phyloP scores from a whole-genome alignment of 1,284 basidiomycete species.

The Ceratobasidium sp. region DNA sequence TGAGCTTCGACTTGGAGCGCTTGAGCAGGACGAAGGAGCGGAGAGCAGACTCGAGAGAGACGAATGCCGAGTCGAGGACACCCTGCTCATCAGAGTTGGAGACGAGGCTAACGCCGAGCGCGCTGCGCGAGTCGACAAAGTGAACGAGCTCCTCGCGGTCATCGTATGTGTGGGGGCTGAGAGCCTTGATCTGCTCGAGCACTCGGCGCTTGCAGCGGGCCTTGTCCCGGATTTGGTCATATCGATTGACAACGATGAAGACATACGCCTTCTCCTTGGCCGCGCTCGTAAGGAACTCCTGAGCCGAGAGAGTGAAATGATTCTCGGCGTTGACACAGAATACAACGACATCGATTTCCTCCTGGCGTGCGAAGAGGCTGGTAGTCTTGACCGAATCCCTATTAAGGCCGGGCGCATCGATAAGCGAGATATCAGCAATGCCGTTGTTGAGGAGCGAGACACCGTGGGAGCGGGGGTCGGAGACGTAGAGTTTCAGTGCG shows the following conservation, averaged over 20 bases:
- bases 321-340: conserved; percentile 99
- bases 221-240: conserved; percentile 94
- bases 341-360: conserved; percentile 98
- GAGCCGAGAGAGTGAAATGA: conserved; percentile 96
- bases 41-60: conserved; percentile 90
- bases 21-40: conserved; percentile 97
- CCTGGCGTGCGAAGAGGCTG: conserved; percentile 94
- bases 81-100: conserved; percentile 53
- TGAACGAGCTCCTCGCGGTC: conserved; percentile 97
- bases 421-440: conserved; percentile 97
- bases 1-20: conserved; percentile 94
- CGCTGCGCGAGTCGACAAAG: conserved; percentile 93
- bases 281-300: conserved; percentile 94
- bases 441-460: conserved; percentile 95
- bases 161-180: conserved; percentile 92
- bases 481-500: conserved; percentile 87
- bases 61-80: conserved; percentile 71
- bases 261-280: conserved; percentile 98
- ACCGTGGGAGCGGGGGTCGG: conserved; percentile 77
- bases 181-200: conserved; percentile 93
- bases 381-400: conserved; percentile 97
- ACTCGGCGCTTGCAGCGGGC: conserved; percentile 91
- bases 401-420: conserved; percentile 98
- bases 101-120: conserved; percentile 64
- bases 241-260: conserved; percentile 99